Evolutionary conservation across 2,329 filamentous ascomycete species (phyloP), one percentile per base, ranked within the genome.

Genomic region (Fusarium heterosporum): DNA sequence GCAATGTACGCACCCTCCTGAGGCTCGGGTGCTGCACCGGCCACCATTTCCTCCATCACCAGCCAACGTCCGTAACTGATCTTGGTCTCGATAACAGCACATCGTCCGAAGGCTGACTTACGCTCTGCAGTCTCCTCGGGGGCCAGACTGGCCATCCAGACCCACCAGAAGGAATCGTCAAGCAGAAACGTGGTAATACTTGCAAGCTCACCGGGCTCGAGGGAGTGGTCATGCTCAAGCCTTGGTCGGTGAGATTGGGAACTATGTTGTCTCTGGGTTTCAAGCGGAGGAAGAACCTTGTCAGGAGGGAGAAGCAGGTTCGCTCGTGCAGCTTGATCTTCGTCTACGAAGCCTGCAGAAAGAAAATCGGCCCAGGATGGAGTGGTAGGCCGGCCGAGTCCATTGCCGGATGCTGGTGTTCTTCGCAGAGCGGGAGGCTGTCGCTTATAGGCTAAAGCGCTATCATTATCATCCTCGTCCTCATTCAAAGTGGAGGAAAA

Each of bases 141-240:
- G 2, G 95, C 93, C 73, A 99, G 82, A 83, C 95, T 98, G 71
- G 89, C 96, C 85, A 99, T 98, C 96, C 96, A 99, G 6, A 98
- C 96, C 95, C 96, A 98, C 96, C 96, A 99, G 78, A 99, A 99
- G 2, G 93, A 91, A 76, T 98, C 95, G 72, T 99, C 96, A 7
- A 99, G 84, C 65, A 96, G 90, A 57, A 98, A 87, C 36, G 86
- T 86, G 25, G 87, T 91, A 74, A 99, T 97, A 75, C 93, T 98
- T 29, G 96, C 96, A 57, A 99, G 85, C 83, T 99, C 96, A 50
- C 93, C 96, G 1, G 95, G 96, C 68, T 97, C 93, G 1, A 97
- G 83, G 39, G 87, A 83, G 25, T 80, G 79, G 53, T 92, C 88
- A 14, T 84, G 85, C 68, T 93, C 89, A n/a, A 93, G 81, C 59